A percentile compares a stretch with the other conserved stretches of the same genome.
Conservation (phyloP, 495 filamentous ascomycete species). For the Tirmania nivea region DNA sequence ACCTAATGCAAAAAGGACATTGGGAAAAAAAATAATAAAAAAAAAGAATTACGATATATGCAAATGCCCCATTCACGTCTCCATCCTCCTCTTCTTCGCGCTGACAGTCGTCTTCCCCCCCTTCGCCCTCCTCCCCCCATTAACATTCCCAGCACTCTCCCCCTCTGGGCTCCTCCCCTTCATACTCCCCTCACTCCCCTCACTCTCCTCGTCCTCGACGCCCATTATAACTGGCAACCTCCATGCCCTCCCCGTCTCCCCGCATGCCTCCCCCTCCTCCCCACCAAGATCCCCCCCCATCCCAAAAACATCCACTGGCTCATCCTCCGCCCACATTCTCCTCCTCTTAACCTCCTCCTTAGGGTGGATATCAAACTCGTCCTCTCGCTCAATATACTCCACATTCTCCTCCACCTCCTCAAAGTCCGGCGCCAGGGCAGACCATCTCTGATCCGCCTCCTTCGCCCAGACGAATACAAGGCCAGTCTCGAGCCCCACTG, state of each 20-base stretch:
- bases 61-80: neutral
- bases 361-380: slow-evolving; percentile 95
- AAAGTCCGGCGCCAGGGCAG: slow-evolving; percentile 88
- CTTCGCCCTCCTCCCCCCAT: neutral
- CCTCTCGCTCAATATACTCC: slow-evolving; percentile 83
- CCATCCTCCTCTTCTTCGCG: neutral
- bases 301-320: slow-evolving; percentile 69
- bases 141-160: neutral
- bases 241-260: slow-evolving; percentile 24
- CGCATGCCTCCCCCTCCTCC: slow-evolving; percentile 47
- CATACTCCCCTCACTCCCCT: neutral
- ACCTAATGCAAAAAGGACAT: no score
- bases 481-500: slow-evolving; percentile 73
- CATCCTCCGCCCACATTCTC: slow-evolving; percentile 60
- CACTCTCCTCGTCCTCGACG: neutral
- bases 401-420: slow-evolving; percentile 95
- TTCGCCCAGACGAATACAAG: slow-evolving; percentile 86
- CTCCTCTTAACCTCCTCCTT: slow-evolving; percentile 87
- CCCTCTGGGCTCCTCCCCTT: neutral
- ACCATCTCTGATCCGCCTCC: slow-evolving; percentile 83
- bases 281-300: slow-evolving; percentile 63
- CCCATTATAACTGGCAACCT: neutral
- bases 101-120: neutral
- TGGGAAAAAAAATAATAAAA: no score
- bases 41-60: no score